Conservation (phyloP, 2,329 filamentous ascomycete species). For the Aspergillus vadensis region DNA sequence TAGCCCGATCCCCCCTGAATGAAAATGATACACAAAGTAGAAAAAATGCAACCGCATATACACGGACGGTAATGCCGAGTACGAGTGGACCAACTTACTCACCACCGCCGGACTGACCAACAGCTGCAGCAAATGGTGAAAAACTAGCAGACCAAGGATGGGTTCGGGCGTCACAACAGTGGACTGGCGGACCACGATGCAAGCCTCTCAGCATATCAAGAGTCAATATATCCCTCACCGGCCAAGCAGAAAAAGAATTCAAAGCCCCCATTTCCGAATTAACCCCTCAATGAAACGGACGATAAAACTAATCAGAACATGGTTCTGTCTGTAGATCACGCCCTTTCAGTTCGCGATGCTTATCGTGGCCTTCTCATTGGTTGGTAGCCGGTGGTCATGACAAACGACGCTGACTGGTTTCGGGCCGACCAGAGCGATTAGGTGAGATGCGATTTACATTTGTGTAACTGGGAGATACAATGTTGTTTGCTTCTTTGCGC, state of each 20-base stretch:
- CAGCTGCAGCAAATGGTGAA: not conserved
- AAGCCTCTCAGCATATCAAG: not conserved
- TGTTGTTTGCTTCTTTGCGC: too few relatives aligned
- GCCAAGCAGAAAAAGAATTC: not conserved
- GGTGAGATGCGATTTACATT: too few relatives aligned
- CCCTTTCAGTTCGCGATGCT: constrained; percentile 18
- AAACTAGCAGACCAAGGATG: not conserved
- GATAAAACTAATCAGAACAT: constrained; percentile 2
- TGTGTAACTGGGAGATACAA: too few relatives aligned
- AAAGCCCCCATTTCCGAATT: not conserved
- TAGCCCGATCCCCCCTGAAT: not conserved
- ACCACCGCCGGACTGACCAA: not conserved
- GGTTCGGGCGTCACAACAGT: not conserved
- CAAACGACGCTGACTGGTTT: constrained; percentile 37
- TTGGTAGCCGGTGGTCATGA: constrained; percentile 23
- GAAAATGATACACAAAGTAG: not conserved
- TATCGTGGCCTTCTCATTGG: constrained; percentile 35
- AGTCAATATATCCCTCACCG: constrained; percentile 3
- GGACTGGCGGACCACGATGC: not conserved
- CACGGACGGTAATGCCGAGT: not conserved
- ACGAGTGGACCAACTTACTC: not conserved
- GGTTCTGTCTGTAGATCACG: constrained; percentile 3
- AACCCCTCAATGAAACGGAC: constrained; percentile 4
- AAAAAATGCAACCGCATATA: not conserved
- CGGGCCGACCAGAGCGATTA: constrained; percentile 12